These are phyloP conservation scores for Boletus speciosus DNA, from an alignment of 768 basidiomycete genomes.

Conservation along the genomic window DNA sequence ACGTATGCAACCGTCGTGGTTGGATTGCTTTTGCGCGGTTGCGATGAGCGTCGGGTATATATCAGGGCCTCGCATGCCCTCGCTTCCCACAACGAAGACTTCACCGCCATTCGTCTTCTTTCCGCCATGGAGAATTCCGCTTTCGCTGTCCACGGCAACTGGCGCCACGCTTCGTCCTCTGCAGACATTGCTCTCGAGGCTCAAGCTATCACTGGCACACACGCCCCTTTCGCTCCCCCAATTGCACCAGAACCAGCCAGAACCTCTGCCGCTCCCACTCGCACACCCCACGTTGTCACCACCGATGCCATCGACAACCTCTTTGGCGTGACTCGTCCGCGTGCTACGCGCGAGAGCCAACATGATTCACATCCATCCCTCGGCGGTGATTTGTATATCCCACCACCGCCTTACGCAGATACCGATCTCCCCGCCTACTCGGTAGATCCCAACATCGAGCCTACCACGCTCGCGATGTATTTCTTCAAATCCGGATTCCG, in stretches of 20 bases:
- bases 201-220: constrained; percentile 11
- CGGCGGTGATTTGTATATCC: not conserved
- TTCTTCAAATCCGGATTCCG: constrained; percentile 51
- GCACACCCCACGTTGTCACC: not conserved
- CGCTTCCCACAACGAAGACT: not conserved
- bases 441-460: constrained; percentile 30
- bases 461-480: constrained; percentile 43
- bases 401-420: constrained; percentile 32
- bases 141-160: constrained; percentile 13
- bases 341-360: constrained; percentile 30
- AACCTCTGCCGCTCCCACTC: constrained; percentile 1
- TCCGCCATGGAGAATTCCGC: constrained; percentile 1
- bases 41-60: constrained; percentile 3
- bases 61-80: not conserved
- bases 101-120: not conserved
- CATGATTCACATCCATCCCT: constrained; percentile 23
- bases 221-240: constrained; percentile 6
- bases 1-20: not conserved
- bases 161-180: constrained; percentile 11
- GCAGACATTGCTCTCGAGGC: constrained; percentile 12
- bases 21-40: not conserved
- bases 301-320: constrained; percentile 24
- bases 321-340: constrained; percentile 25
- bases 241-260: constrained; percentile 2
- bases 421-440: constrained; percentile 35